A percentile compares a stretch with the other conserved stretches of the same genome.
These are phyloP conservation scores for Picea engelmannii DNA, from an alignment of 83 land plant species.

Conservation along the genomic window DNA sequence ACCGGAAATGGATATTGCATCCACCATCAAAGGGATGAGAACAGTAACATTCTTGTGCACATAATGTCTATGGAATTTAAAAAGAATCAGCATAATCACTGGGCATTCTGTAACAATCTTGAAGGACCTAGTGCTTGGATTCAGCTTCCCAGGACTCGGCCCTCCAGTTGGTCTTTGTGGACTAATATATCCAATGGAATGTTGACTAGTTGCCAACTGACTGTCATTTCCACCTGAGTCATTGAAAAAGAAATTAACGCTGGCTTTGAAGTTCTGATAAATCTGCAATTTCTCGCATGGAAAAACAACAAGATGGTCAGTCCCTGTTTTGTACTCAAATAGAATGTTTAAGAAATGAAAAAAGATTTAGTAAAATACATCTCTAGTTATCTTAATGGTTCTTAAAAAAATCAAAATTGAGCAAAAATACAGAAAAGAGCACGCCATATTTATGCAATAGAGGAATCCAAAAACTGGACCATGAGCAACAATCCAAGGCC, in stretches of 20 bases:
- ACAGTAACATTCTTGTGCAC: constrained; percentile 90
- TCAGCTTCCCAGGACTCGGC: constrained; percentile 57
- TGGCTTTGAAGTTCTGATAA: constrained; percentile 81
- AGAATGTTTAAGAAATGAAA: too few relatives aligned
- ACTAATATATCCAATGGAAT: constrained; percentile 49
- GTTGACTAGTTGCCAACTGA: constrained; percentile 50
- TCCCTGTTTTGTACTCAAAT: too few relatives aligned
- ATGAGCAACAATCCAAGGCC: too few relatives aligned
- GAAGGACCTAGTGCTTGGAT: constrained; percentile 93
- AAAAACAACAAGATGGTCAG: not conserved
- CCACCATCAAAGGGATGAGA: constrained; percentile 89
- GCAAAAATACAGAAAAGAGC: too few relatives aligned
- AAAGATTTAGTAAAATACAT: too few relatives aligned
- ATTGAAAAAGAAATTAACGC: constrained; percentile 83
- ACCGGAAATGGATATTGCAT: constrained; percentile 89
- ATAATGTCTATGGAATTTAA: constrained; percentile 83
- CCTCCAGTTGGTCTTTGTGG: constrained; percentile 40
- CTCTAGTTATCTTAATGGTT: too few relatives aligned
- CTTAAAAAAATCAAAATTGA: too few relatives aligned
- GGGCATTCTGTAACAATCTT: constrained; percentile 97
- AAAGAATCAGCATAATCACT: constrained; percentile 91
- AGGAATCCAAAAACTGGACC: too few relatives aligned
- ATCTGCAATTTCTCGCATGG: constrained; percentile 34
- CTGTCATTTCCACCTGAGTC: constrained; percentile 39
- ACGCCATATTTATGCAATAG: too few relatives aligned